Conservation (phyloP, 768 basidiomycete species). For the Agaricus subrufescens region DNA sequence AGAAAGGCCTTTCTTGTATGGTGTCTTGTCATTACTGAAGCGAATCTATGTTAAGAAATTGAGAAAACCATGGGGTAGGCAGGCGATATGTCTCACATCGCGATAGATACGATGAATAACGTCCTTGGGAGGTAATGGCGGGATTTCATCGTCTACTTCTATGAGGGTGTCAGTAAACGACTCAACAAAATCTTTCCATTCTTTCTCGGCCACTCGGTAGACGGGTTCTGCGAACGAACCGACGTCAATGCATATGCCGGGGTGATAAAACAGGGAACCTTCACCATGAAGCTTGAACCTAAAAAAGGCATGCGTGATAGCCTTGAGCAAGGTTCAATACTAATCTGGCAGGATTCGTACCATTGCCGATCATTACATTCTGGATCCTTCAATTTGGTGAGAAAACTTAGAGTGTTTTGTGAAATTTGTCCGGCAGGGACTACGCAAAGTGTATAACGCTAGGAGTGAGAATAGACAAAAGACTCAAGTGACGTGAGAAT, state of each 20-base stretch:
- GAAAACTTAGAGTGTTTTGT: constrained; percentile 78
- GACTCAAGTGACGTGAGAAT: background rate
- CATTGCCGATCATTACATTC: constrained; percentile 82
- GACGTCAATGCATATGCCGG: background rate
- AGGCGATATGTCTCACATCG: constrained; percentile 49
- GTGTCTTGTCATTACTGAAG: constrained; percentile 93
- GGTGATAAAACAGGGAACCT: constrained; percentile 1
- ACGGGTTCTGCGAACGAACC: constrained; percentile 51
- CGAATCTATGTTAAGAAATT: constrained; percentile 47
- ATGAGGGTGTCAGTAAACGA: constrained; percentile 60
- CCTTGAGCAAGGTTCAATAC: background rate
- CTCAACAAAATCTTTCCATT: constrained; percentile 85
- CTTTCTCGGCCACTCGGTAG: constrained; percentile 78
- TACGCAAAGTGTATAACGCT: constrained; percentile 18
- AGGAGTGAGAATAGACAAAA: background rate
- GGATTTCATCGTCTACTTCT: constrained; percentile 79
- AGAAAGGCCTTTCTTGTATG: constrained; percentile 82
- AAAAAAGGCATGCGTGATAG: background rate
- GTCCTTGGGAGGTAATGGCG: constrained; percentile 87
- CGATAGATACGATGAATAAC: constrained; percentile 91
- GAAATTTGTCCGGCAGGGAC: constrained; percentile 87
- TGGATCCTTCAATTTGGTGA: constrained; percentile 64
- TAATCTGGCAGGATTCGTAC: constrained; percentile 28
- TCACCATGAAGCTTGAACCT: constrained; percentile 85
- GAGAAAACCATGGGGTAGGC: background rate